Base-by-base conservation (phyloP, 2,329 filamentous ascomycete genomes). In the Aspergillus ruber region DNA sequence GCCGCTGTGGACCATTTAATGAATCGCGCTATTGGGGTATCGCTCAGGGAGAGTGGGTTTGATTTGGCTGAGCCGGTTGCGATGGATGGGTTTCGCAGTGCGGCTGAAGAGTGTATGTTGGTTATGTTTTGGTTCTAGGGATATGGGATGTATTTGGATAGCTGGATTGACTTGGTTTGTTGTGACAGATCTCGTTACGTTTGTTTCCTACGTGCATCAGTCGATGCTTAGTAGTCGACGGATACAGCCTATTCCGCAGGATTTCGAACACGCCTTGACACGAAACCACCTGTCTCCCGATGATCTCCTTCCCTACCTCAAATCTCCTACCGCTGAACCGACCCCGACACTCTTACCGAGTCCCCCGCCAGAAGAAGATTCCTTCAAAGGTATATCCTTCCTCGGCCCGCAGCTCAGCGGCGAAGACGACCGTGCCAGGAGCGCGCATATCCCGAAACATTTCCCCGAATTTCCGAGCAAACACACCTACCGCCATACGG, bases 381-480 rank as follows among this genome's bases (percentile, higher is more conserved):
- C 56, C 25, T 61, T 61, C 45, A 65, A 60, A 42, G 55, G 52
- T 50, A 57, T 65, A 32, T 63, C 72, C 6, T 71, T 81, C 33
- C 69, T 84, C 2, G 77, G 77, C 12, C 69, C 75, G 3, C 70
- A 74, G 20, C 62, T 82, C 12, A 76, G 74, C 20, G 73, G 70
- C 39, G 69, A 69, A 42, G 63, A 66, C 40, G 71, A 76, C 46
- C 70, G 73, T 40, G 68, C 70, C 41, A 72, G 68, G 43, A 72
- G 71, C 55, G 59, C 67, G 15, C 82, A 81, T 60, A 79, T 84
- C 48, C 80, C 81, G 1, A 67, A 68, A 43, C 78, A 84, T 50
- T 81, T 85, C 50, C 83, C 83, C 2, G 66, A 74, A 18, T 77
- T 84, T 36, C 83, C 83, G 6, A 81, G 81, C 43, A 78, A 75